phyloP scores from a whole-genome alignment of 257 asterid species.

The Petunia secreta region DNA sequence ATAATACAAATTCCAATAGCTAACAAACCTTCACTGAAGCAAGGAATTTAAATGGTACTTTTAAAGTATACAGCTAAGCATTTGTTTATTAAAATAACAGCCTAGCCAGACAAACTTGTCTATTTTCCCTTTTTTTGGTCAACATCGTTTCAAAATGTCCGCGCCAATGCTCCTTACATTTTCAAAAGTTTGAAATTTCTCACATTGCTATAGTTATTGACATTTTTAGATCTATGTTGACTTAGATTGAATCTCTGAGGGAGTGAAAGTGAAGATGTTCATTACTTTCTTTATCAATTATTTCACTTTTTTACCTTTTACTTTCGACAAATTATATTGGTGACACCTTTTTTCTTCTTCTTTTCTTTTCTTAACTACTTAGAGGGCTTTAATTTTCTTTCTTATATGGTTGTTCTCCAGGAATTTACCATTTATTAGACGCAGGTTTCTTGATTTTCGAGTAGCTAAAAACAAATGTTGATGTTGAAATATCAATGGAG shows the following conservation, averaged over 20 bases:
- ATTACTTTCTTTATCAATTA: neutral
- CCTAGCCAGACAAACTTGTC: neutral
- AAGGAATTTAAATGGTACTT: slow-evolving; percentile 20
- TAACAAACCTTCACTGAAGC: slow-evolving; percentile 30
- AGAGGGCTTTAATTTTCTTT: neutral
- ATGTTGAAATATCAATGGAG: no score
- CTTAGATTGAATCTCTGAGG: neutral
- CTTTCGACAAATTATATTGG: neutral
- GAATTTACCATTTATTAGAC: no score
- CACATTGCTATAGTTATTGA: slow-evolving; percentile 18
- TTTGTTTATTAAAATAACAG: neutral
- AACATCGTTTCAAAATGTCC: slow-evolving; percentile 1
- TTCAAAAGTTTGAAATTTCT: neutral
- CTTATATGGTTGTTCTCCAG: no score
- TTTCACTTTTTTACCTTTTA: slow-evolving; percentile 3
- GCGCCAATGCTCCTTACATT: slow-evolving; percentile 14
- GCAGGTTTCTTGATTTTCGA: no score
- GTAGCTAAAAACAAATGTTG: no score
- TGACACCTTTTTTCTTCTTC: neutral
- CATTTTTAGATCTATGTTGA: slow-evolving; percentile 23
- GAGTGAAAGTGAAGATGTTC: neutral
- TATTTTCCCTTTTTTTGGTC: neutral
- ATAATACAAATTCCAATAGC: slow-evolving; percentile 24
- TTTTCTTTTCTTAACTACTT: neutral
- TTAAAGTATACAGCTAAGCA: neutral